Base-by-base conservation (phyloP, 148 eudicot genomes). In the Nepenthes mirabilis region DNA sequence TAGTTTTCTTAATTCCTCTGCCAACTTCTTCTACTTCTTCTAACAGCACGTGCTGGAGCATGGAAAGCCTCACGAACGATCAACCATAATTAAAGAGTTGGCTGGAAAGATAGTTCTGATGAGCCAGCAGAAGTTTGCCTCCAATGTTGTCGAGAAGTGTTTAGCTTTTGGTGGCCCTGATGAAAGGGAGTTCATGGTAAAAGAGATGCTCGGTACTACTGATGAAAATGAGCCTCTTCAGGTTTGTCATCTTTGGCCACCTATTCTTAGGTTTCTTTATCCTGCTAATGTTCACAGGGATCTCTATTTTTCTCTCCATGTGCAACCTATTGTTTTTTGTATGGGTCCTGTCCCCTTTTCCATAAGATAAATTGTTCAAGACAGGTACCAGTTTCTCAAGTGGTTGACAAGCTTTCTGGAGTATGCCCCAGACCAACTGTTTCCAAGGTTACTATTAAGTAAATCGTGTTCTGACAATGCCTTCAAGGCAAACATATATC, bases 51-150 rank as follows among this genome's bases (percentile, higher is more conserved):
- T 77, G 9, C 55, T 77, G 70, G 78, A 77, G 67, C 75, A 70
- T 53, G 81, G 81, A 11, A 73, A 73, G 60, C 75, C 78, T 9
- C 66, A 74, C 43, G 78, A 77, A 36, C 69, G 81, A 6, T 10
- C 78, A 1, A 33, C 48, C 36, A 77, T 74, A 36, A 77, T 77
- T 23, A 61, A 61, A 34, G 68, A 77, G 52, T 58, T 77, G 54
- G 67, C 70, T 36, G 78, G 81, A 53, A 70, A 70, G 59, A 70
- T 77, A 32, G 81, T 77, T 56, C 75, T 73, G 56, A 77, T 77
- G 81, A 77, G 81, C 58, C 81, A 77, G 69, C 78, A 77, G 56
- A 77, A 77, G 57, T 77, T 73, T 64, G 81, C 81, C 10, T 77
- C 81, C 9, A 77, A 77, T 61, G 81, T 77, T 13, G 64, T 77